phyloP scores from a whole-genome alignment of 352 stramenopile species.

The Phytophthora constricta region DNA sequence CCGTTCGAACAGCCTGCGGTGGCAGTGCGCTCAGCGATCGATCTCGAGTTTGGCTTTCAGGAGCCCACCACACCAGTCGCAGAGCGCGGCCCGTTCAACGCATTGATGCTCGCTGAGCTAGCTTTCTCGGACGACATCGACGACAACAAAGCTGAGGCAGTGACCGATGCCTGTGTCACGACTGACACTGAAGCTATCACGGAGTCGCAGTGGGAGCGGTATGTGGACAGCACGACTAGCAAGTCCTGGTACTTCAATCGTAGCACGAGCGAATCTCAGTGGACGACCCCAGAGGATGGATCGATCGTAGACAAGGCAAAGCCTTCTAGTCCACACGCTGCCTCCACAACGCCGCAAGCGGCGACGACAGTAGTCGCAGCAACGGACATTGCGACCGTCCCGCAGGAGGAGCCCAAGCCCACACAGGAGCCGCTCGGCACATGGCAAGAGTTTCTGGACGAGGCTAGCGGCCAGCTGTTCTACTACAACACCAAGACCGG shows the following conservation, averaged over 20 bases:
- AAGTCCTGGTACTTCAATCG: constrained; percentile 69
- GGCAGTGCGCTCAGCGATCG: not conserved
- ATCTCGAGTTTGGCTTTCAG: not conserved
- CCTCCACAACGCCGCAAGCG: not conserved
- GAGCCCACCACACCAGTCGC: no score
- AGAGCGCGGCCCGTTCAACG: no score
- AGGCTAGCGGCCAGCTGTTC: constrained; percentile 57
- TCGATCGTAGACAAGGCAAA: not conserved
- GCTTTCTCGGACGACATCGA: constrained; percentile 4
- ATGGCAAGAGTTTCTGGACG: constrained; percentile 72
- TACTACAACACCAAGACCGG: constrained; percentile 76
- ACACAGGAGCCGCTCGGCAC: constrained; percentile 30
- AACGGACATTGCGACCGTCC: constrained; percentile 11
- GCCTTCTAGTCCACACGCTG: not conserved
- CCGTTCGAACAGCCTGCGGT: not conserved
- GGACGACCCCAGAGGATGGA: constrained; percentile 34
- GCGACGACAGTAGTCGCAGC: not conserved
- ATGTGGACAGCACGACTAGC: constrained; percentile 50
- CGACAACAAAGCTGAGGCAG: not conserved
- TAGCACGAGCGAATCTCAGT: constrained; percentile 45
- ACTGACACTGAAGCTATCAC: not conserved
- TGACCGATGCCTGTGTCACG: not conserved
- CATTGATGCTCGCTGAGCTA: constrained; percentile 7
- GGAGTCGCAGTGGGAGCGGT: constrained; percentile 52
- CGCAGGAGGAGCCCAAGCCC: constrained; percentile 5